phyloP scores from a whole-genome alignment of 2,329 filamentous ascomycete genomes.

The Fusarium pseudoanthophilum region DNA sequence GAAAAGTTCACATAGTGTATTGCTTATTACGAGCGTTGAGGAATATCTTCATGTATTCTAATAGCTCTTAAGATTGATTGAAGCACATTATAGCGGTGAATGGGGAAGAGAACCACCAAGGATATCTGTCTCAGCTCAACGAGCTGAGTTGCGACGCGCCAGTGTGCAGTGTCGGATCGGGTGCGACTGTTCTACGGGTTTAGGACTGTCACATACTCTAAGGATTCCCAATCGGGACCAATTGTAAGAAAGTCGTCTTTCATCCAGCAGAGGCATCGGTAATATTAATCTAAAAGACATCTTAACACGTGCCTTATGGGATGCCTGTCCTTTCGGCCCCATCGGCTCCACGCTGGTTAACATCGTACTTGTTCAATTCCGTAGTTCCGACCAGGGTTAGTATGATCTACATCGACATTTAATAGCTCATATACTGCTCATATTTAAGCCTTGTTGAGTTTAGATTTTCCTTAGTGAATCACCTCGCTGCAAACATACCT shows the following conservation, averaged over 20 bases:
- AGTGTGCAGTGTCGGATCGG: no score
- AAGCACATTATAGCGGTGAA: not conserved
- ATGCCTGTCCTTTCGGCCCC: not conserved
- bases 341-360: not conserved
- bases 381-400: not conserved
- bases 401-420: not conserved
- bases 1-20: accelerated
- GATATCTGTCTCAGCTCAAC: no score
- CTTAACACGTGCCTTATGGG: no score
- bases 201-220: no score
- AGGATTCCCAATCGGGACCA: no score
- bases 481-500: not conserved
- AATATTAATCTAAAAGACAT: no score
- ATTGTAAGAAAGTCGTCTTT: no score
- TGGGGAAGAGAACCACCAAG: no score
- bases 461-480: accelerated
- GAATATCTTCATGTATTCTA: not conserved
- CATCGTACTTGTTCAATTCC: not conserved
- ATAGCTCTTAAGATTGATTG: accelerated
- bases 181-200: no score
- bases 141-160: no score
- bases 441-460: not conserved
- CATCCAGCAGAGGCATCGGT: accelerated
- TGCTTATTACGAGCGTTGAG: no score
- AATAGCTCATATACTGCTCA: not conserved